phyloP scores from a whole-genome alignment of 2,329 filamentous ascomycete species.

The Hymenoscyphus fructigenus region DNA sequence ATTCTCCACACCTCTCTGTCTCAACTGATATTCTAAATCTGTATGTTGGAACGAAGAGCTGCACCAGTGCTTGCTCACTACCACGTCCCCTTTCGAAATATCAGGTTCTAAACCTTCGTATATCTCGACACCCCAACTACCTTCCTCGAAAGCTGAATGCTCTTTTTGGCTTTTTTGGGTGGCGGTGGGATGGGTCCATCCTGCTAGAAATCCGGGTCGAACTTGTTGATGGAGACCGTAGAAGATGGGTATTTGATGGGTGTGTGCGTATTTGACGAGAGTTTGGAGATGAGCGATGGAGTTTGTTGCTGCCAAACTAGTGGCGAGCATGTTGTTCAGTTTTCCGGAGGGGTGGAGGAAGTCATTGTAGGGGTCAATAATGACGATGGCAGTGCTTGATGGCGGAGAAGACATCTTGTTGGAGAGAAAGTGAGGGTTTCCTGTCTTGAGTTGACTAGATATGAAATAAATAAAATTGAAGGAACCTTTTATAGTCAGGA shows the following conservation, averaged over 20 bases:
- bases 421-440: background rate
- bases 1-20: constrained; percentile 36
- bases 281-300: constrained; percentile 32
- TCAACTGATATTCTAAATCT: constrained; percentile 39
- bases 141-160: constrained; percentile 32
- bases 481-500: background rate
- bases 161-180: constrained; percentile 24
- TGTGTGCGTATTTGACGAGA: constrained; percentile 29
- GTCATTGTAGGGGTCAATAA: constrained; percentile 34
- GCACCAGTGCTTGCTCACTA: constrained; percentile 38
- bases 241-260: constrained; percentile 35
- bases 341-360: constrained; percentile 33
- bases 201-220: constrained; percentile 27
- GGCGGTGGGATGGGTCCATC: constrained; percentile 34
- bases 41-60: constrained; percentile 38
- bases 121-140: constrained; percentile 36
- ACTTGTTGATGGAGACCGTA: constrained; percentile 39
- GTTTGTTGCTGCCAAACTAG: constrained; percentile 32
- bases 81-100: constrained; percentile 31
- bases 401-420: background rate
- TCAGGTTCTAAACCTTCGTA: constrained; percentile 29
- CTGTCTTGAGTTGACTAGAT: background rate
- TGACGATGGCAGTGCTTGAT: constrained; percentile 27
- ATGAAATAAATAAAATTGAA: background rate
- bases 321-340: constrained; percentile 28